Conservation (phyloP, 331 rosid species). For the Telfairia occidentalis region DNA sequence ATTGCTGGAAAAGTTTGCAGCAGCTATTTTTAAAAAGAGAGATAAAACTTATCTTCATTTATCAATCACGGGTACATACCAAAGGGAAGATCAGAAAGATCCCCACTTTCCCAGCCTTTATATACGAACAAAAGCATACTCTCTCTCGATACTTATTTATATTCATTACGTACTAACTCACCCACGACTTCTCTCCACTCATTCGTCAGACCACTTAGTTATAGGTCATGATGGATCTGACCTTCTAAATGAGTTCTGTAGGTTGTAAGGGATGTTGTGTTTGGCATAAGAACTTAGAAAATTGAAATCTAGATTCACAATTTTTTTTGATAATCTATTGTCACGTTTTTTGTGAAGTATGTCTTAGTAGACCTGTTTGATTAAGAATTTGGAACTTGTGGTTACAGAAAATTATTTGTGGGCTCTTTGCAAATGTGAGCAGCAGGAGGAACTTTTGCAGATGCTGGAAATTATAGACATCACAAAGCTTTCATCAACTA, state of each 20-base stretch:
- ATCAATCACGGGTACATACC: neutral
- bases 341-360: neutral
- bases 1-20: neutral
- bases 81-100: neutral
- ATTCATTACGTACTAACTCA: neutral
- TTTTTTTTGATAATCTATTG: neutral
- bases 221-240: neutral
- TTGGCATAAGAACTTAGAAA: neutral
- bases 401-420: constrained; percentile 63
- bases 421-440: constrained; percentile 71
- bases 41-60: neutral
- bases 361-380: neutral
- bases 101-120: neutral
- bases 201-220: neutral
- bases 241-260: neutral
- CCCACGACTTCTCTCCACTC: neutral
- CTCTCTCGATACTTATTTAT: neutral
- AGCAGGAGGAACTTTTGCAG: constrained; percentile 48
- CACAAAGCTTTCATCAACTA: constrained; percentile 33
- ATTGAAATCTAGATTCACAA: neutral
- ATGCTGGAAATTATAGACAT: constrained; percentile 49
- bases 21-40: neutral
- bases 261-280: neutral
- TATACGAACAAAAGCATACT: neutral
- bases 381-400: constrained; percentile 15